Evolutionary conservation across 225 moss, liverwort and hornwort species (phyloP), one percentile per base, ranked within the genome.

Genomic region (Antitrichia curtipendula): DNA sequence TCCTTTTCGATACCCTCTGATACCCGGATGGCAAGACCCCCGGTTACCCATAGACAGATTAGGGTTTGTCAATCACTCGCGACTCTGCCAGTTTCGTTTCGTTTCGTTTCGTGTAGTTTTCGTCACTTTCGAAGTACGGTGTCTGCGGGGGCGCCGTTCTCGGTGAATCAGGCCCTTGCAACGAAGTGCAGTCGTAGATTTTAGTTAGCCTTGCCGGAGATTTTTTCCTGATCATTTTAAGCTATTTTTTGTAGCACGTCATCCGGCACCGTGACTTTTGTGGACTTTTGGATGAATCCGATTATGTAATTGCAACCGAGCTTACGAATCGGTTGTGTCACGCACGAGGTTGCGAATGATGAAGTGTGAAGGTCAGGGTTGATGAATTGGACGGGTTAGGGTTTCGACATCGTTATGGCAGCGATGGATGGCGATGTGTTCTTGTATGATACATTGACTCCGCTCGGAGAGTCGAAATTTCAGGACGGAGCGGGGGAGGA

Each of bases 381-480:
- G 49, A 83, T 84, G 88, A 86, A 49, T 68, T 86, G 53, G 60
- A 82, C 50, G 82, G 76, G 65, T 94, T 78, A 93, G 92, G 85
- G 89, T 91, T 89, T 93, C 81, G 58, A 91, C 61, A 49, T 89
- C 89, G 91, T 85, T 57, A 91, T 93, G 92, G 91, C 90, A 52
- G 78, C 82, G 81, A 89, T 86, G 89, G 84, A 87, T 75, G 89
- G 75, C 21, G 80, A 91, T 82, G 87, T 91, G 84, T 92, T 95
- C 78, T 18, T 96, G 75, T 98, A 98, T 72, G 89, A 96, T 16
- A 90, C 93, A 22, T 74, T 96, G 82, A 90, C 78, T 56, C 90
- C 94, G 65, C 93, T 96, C n/a, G 96, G 92, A 61, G 95, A 94
- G 50, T 73, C 58, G 66, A 50, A 15, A 34, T 56, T 41, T 40